Conservation (phyloP, 139 green algal genomes). For the Chlorella sorokiniana region DNA sequence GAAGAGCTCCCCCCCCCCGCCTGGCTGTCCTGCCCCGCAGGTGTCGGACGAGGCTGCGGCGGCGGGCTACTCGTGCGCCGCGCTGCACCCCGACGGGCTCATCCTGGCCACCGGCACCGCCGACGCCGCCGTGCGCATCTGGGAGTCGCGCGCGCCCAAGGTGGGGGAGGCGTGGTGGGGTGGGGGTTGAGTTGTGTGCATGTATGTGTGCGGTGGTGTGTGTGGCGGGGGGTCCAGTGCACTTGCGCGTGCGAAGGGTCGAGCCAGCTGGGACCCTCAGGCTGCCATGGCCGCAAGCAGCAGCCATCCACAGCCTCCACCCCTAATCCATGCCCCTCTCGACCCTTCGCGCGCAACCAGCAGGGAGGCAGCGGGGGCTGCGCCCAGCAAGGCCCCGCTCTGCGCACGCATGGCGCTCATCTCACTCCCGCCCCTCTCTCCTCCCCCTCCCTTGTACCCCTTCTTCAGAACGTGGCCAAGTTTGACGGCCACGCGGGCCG, state of each 20-base stretch:
- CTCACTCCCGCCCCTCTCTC: neutral
- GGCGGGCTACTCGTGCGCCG: slow-evolving; percentile 50
- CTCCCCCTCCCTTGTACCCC: neutral
- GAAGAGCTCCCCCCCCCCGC: neutral
- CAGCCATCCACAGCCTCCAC: no score
- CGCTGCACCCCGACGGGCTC: slow-evolving; percentile 88
- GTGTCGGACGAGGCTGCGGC: slow-evolving; percentile 29
- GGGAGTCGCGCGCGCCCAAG: slow-evolving; percentile 89
- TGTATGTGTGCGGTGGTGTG: neutral
- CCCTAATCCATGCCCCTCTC: neutral
- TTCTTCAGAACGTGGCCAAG: slow-evolving; percentile 66
- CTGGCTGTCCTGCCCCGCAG: neutral
- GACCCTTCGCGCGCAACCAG: no score
- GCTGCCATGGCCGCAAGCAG: no score
- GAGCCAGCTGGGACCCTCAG: no score
- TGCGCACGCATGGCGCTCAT: neutral
- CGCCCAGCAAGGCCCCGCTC: no score
- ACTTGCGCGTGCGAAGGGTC: no score
- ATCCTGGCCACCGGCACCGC: slow-evolving; percentile 84
- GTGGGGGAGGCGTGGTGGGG: slow-evolving; percentile 5
- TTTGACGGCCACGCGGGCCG: slow-evolving; percentile 76
- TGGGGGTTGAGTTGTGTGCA: neutral
- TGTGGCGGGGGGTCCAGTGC: neutral
- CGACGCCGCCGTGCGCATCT: slow-evolving; percentile 76
- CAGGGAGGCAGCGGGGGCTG: no score